Evolutionary conservation across 2,329 filamentous ascomycete genomes (phyloP).

Genomic region (Ilyonectria mors-panacis): DNA sequence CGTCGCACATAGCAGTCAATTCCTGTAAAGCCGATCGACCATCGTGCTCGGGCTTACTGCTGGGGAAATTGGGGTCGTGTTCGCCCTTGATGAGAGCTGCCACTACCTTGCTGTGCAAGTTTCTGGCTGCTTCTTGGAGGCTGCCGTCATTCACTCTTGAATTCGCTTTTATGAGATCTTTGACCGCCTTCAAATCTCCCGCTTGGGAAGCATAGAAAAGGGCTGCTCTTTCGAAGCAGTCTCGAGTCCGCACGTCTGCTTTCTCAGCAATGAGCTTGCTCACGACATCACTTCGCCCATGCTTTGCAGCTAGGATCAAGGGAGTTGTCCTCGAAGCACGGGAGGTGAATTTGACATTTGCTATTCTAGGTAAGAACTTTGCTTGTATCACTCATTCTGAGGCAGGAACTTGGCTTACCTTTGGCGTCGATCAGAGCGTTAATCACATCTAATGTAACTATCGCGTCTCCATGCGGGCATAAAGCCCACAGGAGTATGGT

Average conservation of each 20-base stretch:
- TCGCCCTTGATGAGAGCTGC: conserved; percentile 15
- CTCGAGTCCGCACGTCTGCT: neutral
- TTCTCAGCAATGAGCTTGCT: conserved; percentile 1
- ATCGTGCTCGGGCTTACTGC: conserved; percentile 9
- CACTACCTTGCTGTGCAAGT: conserved; percentile 23
- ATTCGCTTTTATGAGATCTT: conserved; percentile 14
- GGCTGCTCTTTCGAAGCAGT: conserved; percentile 4
- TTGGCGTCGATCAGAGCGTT: neutral
- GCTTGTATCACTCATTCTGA: too few relatives aligned
- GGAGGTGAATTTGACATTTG: neutral
- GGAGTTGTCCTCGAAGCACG: conserved; percentile 5
- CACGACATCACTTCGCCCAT: conserved; percentile 6
- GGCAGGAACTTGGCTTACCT: neutral
- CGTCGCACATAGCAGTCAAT: conserved; percentile 13
- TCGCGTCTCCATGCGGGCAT: neutral
- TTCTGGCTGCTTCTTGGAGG: conserved; percentile 32
- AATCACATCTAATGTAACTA: neutral
- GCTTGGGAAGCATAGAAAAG: conserved; percentile 20
- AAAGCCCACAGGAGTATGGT: conserved; percentile 5
- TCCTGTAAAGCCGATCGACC: conserved; percentile 28
- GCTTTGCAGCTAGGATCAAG: conserved; percentile 14
- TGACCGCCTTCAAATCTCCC: conserved; percentile 13
- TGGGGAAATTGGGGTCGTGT: conserved; percentile 23
- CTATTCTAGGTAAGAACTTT: neutral
- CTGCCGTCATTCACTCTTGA: conserved; percentile 22